Base-by-base conservation (phyloP, 495 filamentous ascomycete genomes). In the Acidiella bohemica region DNA sequence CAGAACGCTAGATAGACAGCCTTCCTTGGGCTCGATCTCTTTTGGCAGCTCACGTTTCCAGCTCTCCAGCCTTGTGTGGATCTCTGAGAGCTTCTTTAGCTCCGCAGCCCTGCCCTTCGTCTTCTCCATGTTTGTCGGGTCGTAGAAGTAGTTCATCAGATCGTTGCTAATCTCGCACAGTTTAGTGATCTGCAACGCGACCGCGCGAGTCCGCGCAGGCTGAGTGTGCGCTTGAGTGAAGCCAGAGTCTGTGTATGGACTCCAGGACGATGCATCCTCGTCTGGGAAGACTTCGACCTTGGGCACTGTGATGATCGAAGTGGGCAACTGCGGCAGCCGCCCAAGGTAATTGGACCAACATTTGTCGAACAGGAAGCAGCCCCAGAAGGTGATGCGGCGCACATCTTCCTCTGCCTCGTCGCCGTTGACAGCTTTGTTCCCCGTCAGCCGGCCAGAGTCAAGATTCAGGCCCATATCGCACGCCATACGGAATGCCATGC, bases 321-420 rank as follows among this genome's bases (percentile, higher is more conserved):
- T 75, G 2, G 81, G 76, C 17, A 95, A 63, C 54, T 96, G 92
- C 10, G 90, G 90, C 47, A 94, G 69, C 26, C 90, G 80, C 30
- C 90, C 90, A 21, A 96, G 76, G 49, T 97, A 97, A 59, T 95
- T 96, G 19, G 85, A 93, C 92, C 92, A 96, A 61, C 84, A 92
- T 74, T 95, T 95, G 63, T 97, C 90, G 55, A 97, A 93, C 18
- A 94, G 63, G 61, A 90, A 96, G 56, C 86, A 95, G n/a, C 90
- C 90, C 90, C 90, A 97, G 50, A 95, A 94, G 0, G 90, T 96
- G 23, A 96, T 78, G 23, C 84, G 67, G 29, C 90, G 68, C 7
- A 84, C 86, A 63, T 97, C 90, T 27, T 84, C 68, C 55, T 95
- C 92, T 33, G 81, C 71, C 34, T 94, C 87, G 35, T 72, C 76